Evolutionary conservation across 306 rosid genomes (phyloP).

Genomic region (Datisca glomerata): DNA sequence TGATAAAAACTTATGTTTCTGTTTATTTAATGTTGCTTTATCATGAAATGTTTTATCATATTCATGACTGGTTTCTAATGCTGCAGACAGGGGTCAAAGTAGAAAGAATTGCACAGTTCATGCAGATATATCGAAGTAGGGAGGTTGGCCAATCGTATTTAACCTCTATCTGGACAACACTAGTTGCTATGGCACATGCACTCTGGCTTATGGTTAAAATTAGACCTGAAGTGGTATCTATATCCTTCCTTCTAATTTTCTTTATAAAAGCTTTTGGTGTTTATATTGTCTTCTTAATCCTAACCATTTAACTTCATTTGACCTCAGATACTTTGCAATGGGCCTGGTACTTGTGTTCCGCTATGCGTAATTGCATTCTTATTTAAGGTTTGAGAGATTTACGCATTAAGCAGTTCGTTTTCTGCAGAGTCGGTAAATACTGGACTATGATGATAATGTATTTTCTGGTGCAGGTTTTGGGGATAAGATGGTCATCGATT

Average conservation of each 20-base stretch:
- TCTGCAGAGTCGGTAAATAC: no score
- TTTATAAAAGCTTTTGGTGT: constrained; percentile 6
- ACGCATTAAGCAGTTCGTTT: not conserved
- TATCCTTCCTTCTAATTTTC: constrained; percentile 2
- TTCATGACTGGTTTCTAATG: constrained; percentile 10
- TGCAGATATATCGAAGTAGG: constrained; percentile 84
- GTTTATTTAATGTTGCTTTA: no score
- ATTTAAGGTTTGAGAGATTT: constrained; percentile 48
- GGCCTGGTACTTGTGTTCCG: constrained; percentile 93
- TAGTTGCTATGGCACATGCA: constrained; percentile 51
- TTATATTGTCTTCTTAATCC: no score
- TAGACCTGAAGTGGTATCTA: constrained; percentile 89
- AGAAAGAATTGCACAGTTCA: constrained; percentile 37
- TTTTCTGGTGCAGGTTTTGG: not conserved
- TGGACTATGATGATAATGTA: not conserved
- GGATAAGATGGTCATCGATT: constrained; percentile 53
- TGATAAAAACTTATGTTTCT: no score
- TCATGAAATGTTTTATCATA: constrained; percentile 8
- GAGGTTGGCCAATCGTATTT: constrained; percentile 94
- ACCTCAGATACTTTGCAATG: constrained; percentile 81
- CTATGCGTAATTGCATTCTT: constrained; percentile 71
- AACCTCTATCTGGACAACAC: constrained; percentile 84
- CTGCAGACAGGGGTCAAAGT: constrained; percentile 37
- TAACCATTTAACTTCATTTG: not conserved
- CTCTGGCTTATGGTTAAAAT: constrained; percentile 72